Conservation (phyloP, 2,329 filamentous ascomycete genomes). For the Aspergillus ustus region DNA sequence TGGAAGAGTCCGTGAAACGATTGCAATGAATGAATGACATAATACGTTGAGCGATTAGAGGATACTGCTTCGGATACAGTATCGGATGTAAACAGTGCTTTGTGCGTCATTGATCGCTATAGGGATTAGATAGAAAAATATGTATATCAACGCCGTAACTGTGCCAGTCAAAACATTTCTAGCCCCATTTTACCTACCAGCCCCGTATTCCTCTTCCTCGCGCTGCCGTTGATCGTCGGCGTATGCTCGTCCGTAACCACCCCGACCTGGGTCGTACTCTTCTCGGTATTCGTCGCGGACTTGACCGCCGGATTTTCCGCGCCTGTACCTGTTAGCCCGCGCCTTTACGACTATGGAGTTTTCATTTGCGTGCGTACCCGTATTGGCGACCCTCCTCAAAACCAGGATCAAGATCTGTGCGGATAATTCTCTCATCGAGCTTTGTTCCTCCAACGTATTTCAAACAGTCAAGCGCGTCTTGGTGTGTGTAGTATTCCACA, state of each 20-base stretch:
- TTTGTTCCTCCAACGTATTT: slow-evolving; percentile 99
- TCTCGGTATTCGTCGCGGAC: slow-evolving; percentile 97
- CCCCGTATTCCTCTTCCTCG: slow-evolving; percentile 64
- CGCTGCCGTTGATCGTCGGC: slow-evolving; percentile 64
- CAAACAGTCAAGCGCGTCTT: slow-evolving; percentile 96
- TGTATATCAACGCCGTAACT: slow-evolving; percentile 40
- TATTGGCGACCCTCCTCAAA: slow-evolving; percentile 97
- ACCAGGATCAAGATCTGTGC: slow-evolving; percentile 92
- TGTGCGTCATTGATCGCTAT: slow-evolving; percentile 28
- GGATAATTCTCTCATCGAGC: slow-evolving; percentile 93
- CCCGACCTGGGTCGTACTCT: slow-evolving; percentile 93
- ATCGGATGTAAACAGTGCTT: slow-evolving; percentile 33
- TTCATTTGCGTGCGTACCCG: slow-evolving; percentile 56
- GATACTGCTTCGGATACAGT: slow-evolving; percentile 29
- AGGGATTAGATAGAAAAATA: slow-evolving; percentile 34
- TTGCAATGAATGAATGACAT: slow-evolving; percentile 25
- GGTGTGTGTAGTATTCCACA: slow-evolving; percentile 97
- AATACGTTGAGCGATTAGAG: slow-evolving; percentile 22
- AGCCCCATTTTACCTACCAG: slow-evolving; percentile 50
- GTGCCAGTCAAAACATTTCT: slow-evolving; percentile 27
- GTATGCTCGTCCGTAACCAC: slow-evolving; percentile 82
- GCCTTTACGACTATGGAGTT: neutral
- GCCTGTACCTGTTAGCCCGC: slow-evolving; percentile 44
- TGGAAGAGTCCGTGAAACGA: slow-evolving; percentile 51
- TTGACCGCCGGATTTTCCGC: slow-evolving; percentile 94